Evolutionary conservation across 805 yeast species (phyloP).

Genomic region (Alloascoidea hylecoeti): DNA sequence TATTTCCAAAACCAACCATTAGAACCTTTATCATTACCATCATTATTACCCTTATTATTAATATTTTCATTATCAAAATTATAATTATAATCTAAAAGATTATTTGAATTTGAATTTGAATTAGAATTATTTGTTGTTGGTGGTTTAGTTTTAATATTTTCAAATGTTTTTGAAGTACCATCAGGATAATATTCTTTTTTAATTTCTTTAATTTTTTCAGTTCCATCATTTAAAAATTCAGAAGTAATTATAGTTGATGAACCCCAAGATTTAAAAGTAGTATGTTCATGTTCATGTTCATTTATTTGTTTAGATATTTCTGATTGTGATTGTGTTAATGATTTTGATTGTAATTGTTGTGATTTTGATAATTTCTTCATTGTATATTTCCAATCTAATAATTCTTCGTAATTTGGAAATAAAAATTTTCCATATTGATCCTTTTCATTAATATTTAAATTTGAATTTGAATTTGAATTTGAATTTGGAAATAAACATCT

Average conservation of each 20-base stretch:
- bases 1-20: constrained; percentile 1
- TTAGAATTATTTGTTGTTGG: neutral
- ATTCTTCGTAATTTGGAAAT: constrained; percentile 2
- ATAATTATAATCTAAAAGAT: too few relatives aligned
- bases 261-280: too few relatives aligned
- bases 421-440: neutral
- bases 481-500: constrained; percentile 74
- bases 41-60: too few relatives aligned
- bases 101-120: too few relatives aligned
- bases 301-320: neutral
- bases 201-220: neutral
- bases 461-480: too few relatives aligned
- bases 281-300: too few relatives aligned
- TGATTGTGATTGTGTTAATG: neutral
- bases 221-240: neutral
- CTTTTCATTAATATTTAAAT: neutral
- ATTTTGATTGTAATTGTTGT: neutral
- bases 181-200: neutral
- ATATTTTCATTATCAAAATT: too few relatives aligned
- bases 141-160: neutral
- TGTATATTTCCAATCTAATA: constrained; percentile 1
- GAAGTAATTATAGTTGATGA: neutral
- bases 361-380: neutral
- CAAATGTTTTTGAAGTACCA: neutral
- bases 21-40: neutral